Conservation (phyloP, 2,329 filamentous ascomycete genomes). For the Zasmidium angulare region DNA sequence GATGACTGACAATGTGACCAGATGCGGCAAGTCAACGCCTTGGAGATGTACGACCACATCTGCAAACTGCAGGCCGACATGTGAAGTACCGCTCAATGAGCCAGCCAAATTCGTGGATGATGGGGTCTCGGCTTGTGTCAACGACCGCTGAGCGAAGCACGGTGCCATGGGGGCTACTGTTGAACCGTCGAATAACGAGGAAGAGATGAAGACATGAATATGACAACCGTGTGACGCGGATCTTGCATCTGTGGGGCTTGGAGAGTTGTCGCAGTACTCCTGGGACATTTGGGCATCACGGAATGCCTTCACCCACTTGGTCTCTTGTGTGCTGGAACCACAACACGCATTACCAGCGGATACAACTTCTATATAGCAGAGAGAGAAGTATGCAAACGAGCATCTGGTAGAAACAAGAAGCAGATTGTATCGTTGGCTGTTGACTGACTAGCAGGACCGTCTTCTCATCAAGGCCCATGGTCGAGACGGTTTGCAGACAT, state of each 20-base stretch:
- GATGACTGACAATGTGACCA: conserved; percentile 23
- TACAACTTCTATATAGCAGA: background rate
- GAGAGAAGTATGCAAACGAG: background rate
- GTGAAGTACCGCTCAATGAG: conserved; percentile 23
- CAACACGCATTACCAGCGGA: background rate
- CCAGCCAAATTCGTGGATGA: background rate
- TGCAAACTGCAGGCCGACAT: conserved; percentile 41
- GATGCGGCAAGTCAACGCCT: conserved; percentile 45
- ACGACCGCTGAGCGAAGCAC: background rate
- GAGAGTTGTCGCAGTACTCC: background rate
- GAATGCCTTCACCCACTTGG: background rate
- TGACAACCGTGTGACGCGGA: background rate
- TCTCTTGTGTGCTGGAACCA: background rate
- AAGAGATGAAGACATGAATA: background rate
- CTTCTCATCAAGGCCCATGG: too few relatives aligned
- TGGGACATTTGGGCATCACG: background rate
- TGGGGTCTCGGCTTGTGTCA: background rate
- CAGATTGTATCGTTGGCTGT: background rate
- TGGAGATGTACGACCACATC: conserved; percentile 49
- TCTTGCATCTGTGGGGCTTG: background rate
- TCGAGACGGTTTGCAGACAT: too few relatives aligned
- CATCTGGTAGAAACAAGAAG: background rate
- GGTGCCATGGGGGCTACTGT: too few relatives aligned
- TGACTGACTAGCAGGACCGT: background rate
- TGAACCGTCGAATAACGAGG: background rate